These are phyloP conservation scores for Moniliella sp. DNA, from an alignment of 1,284 basidiomycete genomes.

Conservation along the genomic window DNA sequence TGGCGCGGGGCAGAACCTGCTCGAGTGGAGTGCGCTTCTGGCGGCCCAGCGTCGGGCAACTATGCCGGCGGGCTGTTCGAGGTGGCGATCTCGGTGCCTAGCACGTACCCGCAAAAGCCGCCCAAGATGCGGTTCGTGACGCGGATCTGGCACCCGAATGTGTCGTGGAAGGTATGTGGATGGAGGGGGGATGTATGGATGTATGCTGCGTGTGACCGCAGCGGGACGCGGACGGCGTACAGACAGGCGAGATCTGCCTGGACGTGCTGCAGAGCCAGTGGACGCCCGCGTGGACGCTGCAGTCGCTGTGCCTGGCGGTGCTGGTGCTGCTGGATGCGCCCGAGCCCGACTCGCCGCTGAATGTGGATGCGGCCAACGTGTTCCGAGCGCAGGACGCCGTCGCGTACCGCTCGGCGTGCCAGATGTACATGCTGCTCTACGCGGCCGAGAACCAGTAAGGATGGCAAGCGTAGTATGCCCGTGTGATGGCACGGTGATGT, in stretches of 20 bases:
- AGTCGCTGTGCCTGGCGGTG: conserved; percentile 24
- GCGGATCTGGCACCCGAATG: conserved; percentile 28
- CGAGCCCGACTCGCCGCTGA: conserved; percentile 30
- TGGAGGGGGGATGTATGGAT: background rate
- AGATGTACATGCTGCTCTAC: conserved; percentile 12
- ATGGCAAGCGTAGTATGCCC: too few relatives aligned
- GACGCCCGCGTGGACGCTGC: conserved; percentile 32
- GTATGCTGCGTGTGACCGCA: background rate
- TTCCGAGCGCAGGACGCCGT: conserved; percentile 8
- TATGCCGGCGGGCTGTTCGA: conserved; percentile 10
- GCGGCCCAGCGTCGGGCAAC: conserved; percentile 7
- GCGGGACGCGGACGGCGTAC: background rate
- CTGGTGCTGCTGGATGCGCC: conserved; percentile 26
- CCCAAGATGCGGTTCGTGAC: conserved; percentile 20
- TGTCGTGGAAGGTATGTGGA: conserved; percentile 12
- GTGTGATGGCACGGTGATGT: too few relatives aligned
- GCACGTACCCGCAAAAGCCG: conserved; percentile 24
- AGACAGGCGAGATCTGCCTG: conserved; percentile 32
- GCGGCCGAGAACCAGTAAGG: too few relatives aligned
- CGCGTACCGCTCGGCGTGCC: conserved; percentile 12
- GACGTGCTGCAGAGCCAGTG: conserved; percentile 28
- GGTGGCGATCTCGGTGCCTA: conserved; percentile 13
- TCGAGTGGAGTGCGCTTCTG: conserved; percentile 20
- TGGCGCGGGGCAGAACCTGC: conserved; percentile 16
- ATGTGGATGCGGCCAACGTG: conserved; percentile 32